These are phyloP conservation scores for Candida fluviatilis DNA, from an alignment of 805 yeast species.

Conservation along the genomic window DNA sequence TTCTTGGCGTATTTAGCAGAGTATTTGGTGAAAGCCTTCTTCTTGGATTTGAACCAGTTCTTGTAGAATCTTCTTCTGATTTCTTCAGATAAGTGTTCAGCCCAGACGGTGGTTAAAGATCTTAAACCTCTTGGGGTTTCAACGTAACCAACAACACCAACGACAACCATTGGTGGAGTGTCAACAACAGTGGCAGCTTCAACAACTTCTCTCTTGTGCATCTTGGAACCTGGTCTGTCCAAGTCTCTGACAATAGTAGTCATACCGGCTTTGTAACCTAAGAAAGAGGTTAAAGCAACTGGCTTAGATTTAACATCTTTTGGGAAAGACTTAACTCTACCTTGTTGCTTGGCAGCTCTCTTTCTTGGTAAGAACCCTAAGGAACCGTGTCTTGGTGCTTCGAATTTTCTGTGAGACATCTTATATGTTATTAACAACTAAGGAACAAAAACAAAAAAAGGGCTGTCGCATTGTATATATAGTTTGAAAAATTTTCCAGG, in stretches of 20 bases:
- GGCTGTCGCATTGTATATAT: not conserved
- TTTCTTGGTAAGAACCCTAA: conserved; percentile 99
- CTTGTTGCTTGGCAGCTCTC: conserved; percentile 98
- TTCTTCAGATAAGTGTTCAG: conserved; percentile 99
- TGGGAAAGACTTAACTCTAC: conserved; percentile 99
- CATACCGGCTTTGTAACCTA: conserved; percentile 99
- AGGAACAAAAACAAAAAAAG: conserved; percentile 11
- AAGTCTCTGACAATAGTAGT: conserved; percentile 99
- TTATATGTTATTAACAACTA: conserved; percentile 26
- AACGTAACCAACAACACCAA: conserved; percentile 99
- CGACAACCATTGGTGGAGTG: conserved; percentile 98
- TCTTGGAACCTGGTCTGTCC: conserved; percentile 99
- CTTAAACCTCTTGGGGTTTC: conserved; percentile 99
- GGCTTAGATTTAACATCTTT: conserved; percentile 97
- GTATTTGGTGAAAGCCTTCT: conserved; percentile 99
- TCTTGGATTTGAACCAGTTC: conserved; percentile 99
- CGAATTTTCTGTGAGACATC: conserved; percentile 99
- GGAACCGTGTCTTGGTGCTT: conserved; percentile 99
- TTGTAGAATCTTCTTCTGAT: conserved; percentile 99
- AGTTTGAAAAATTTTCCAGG: not conserved
- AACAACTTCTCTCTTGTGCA: conserved; percentile 99
- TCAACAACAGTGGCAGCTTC: conserved; percentile 99
- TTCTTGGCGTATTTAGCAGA: conserved; percentile 95
- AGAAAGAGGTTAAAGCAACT: conserved; percentile 98
- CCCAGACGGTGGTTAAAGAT: conserved; percentile 99